Percentiles rank a stretch among this genome's conserved stretches.
Evolutionary conservation across 352 stramenopile genomes (phyloP).

Genomic region (Phytophthora quininea): DNA sequence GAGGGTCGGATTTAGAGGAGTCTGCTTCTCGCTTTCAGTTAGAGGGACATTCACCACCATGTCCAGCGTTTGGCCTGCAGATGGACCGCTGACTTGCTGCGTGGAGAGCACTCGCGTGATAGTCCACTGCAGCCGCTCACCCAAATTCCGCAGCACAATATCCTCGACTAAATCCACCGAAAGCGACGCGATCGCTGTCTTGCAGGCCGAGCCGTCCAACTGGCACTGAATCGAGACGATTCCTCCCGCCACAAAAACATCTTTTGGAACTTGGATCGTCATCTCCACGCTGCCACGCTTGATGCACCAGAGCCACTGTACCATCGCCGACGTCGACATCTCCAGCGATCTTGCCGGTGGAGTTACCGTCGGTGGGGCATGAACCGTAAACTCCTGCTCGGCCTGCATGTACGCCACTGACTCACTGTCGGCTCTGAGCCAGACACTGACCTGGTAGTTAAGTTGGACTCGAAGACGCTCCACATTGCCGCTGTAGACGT

Average conservation of each 20-base stretch:
- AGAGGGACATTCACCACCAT: slow-evolving; percentile 22
- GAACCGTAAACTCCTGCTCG: slow-evolving; percentile 35
- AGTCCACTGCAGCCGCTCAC: slow-evolving; percentile 9
- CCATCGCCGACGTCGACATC: slow-evolving; percentile 22
- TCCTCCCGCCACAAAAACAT: slow-evolving; percentile 28
- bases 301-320: slow-evolving; percentile 42
- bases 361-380: slow-evolving; percentile 22
- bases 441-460: slow-evolving; percentile 39
- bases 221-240: slow-evolving; percentile 24
- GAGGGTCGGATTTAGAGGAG: slow-evolving; percentile 26
- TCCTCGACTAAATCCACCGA: slow-evolving; percentile 38
- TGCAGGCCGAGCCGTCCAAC: slow-evolving; percentile 28
- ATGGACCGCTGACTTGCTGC: slow-evolving; percentile 17
- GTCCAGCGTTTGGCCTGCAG: slow-evolving; percentile 13
- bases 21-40: slow-evolving; percentile 28
- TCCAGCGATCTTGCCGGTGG: slow-evolving; percentile 34
- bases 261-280: slow-evolving; percentile 22
- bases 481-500: slow-evolving; percentile 34
- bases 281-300: slow-evolving; percentile 34
- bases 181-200: slow-evolving; percentile 23
- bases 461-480: slow-evolving; percentile 36
- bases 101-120: slow-evolving; percentile 34
- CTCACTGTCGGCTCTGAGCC: slow-evolving; percentile 30
- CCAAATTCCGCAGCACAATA: slow-evolving; percentile 26
- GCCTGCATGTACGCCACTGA: slow-evolving; percentile 38